Base-by-base conservation (phyloP, 495 filamentous ascomycete genomes). In the Hypoxylon fragiforme region DNA sequence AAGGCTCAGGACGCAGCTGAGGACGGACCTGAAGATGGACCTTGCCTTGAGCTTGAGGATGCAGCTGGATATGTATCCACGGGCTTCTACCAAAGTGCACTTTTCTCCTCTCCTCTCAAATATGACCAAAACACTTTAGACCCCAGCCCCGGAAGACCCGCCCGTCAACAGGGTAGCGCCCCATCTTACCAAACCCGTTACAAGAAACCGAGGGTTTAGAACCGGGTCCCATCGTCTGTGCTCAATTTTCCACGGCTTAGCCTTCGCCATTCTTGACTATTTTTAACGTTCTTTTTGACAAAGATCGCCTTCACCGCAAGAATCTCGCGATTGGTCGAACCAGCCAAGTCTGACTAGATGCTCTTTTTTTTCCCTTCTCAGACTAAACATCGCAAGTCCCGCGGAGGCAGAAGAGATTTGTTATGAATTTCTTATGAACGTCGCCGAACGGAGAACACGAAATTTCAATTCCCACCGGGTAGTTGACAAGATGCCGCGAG, bases 271-370 rank as follows among this genome's bases (percentile, higher is more conserved):
- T 47, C 38, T 56, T 54, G 50, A 59, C 49, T 49, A 57, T 62
- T 62, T 57, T 44, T 60, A 54, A 54, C 57, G 45, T 54, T 54
- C 50, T 45, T 54, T 4, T 4, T 53, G 52, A 56, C 65, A 41
- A 60, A 63, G 50, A 57, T 54, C 50, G 44, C 34, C 62, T 54
- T 67, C 65, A 67, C 65, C 65, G 65, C 65, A 67, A 65, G 48
- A 62, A 50, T 47, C 47, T 50, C 44, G 47, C 51, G 46, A 50
- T 21, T 60, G 38, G 55, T 44, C 49, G 50, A 44, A 51, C 50
- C 54, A 52, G 56, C 54, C 41, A 56, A 50, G 49, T 45, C 32
- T 36, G 54, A 34, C 39, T 58, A 58, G 44, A 43, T 35, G 38
- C 15, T 32, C 19, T 7, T 6, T 34, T 22, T 48, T 34, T n/a